These are phyloP conservation scores for Penicillium sp. DNA, from an alignment of 2,329 filamentous ascomycete genomes.

Conservation along the genomic window DNA sequence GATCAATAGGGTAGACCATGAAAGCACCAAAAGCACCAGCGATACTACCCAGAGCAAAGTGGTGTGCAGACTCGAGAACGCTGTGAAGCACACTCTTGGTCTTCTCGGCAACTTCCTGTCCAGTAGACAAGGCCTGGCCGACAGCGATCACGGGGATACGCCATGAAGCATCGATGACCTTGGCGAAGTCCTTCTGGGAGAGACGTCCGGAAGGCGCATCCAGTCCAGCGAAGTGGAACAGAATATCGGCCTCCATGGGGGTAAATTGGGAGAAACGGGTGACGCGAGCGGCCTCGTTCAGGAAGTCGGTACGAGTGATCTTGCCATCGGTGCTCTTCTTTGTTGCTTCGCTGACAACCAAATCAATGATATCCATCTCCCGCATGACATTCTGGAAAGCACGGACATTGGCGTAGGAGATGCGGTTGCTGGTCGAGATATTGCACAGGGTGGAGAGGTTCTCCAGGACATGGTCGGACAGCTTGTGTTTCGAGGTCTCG, in stretches of 20 bases:
- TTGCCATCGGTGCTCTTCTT: conserved; percentile 81
- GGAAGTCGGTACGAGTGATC: conserved; percentile 90
- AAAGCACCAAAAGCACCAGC: conserved; percentile 97
- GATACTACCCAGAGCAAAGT: conserved; percentile 84
- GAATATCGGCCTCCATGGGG: conserved; percentile 96
- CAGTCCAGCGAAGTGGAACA: conserved; percentile 96
- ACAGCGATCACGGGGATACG: conserved; percentile 63
- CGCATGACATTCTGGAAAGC: conserved; percentile 98
- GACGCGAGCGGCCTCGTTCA: conserved; percentile 87
- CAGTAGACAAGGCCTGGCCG: conserved; percentile 45
- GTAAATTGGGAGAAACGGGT: conserved; percentile 96
- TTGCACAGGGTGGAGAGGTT: conserved; percentile 93
- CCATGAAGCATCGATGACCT: conserved; percentile 94
- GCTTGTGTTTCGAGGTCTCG: conserved; percentile 90
- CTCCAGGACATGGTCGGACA: conserved; percentile 90
- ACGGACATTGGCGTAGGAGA: conserved; percentile 95
- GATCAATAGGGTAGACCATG: conserved; percentile 98
- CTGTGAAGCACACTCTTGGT: conserved; percentile 61
- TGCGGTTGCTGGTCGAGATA: conserved; percentile 85
- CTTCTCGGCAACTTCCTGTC: conserved; percentile 55
- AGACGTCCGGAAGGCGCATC: conserved; percentile 86
- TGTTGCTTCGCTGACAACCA: conserved; percentile 85
- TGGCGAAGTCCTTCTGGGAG: conserved; percentile 80
- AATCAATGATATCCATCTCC: conserved; percentile 96
- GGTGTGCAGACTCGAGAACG: conserved; percentile 76